phyloP scores from a whole-genome alignment of 108 stramenopile genomes.

The Hondaea fermentalgiana region DNA sequence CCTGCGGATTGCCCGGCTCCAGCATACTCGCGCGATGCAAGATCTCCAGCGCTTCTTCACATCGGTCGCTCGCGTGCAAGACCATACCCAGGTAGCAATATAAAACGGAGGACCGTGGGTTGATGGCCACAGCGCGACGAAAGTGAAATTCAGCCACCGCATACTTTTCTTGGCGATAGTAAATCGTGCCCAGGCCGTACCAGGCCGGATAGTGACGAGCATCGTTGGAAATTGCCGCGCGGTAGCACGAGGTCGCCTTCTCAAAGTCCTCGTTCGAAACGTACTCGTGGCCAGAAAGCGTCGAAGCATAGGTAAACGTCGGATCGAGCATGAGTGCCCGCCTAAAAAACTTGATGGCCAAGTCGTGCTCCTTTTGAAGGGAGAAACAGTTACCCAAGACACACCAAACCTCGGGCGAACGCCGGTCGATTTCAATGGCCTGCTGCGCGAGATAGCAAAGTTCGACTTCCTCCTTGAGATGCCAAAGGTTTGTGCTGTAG shows the following conservation, averaged over 20 bases:
- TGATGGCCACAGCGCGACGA: conserved; percentile 69
- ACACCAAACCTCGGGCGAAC: conserved; percentile 84
- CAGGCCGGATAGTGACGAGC: conserved; percentile 57
- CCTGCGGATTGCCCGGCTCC: conserved; percentile 84
- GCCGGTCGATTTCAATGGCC: conserved; percentile 69
- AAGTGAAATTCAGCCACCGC: conserved; percentile 92
- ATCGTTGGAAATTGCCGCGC: conserved; percentile 75
- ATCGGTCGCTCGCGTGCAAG: conserved; percentile 75
- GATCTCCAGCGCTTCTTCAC: conserved; percentile 75
- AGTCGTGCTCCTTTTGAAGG: conserved; percentile 91
- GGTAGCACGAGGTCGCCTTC: conserved; percentile 79
- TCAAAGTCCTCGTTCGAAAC: conserved; percentile 92
- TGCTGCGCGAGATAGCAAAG: conserved; percentile 80
- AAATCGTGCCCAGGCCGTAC: conserved; percentile 92
- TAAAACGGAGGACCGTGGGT: conserved; percentile 76
- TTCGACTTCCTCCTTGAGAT: conserved; percentile 87
- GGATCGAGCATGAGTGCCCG: conserved; percentile 79
- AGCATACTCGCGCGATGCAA: conserved; percentile 67
- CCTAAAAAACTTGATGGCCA: conserved; percentile 81
- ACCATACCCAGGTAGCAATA: conserved; percentile 88
- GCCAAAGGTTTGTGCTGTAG: conserved; percentile 83
- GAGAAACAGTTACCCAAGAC: conserved; percentile 93
- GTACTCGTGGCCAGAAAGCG: conserved; percentile 91
- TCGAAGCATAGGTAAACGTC: conserved; percentile 82
- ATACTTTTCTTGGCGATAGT: conserved; percentile 89